Conservation (phyloP, 164 flowering plant genomes). For the Annona squamosa region DNA sequence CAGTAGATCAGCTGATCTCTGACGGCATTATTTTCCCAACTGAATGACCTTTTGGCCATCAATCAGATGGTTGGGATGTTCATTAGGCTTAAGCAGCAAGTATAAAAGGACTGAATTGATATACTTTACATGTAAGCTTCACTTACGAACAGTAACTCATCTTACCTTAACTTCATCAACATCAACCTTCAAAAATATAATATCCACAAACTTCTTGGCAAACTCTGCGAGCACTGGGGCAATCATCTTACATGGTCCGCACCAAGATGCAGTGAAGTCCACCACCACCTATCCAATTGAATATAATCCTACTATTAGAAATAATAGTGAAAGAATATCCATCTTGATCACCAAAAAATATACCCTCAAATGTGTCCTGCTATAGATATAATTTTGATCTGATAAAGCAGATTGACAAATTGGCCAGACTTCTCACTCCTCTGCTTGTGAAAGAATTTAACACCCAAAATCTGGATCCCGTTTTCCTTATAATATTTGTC, state of each 20-base stretch:
- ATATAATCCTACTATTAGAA: neutral
- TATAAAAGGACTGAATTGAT: too few relatives aligned
- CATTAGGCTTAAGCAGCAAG: too few relatives aligned
- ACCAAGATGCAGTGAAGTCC: constrained; percentile 90
- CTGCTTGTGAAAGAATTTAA: too few relatives aligned
- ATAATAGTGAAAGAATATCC: neutral
- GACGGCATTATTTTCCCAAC: too few relatives aligned
- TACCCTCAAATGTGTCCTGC: neutral
- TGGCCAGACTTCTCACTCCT: too few relatives aligned
- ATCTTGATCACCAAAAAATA: neutral
- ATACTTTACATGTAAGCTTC: too few relatives aligned
- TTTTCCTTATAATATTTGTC: too few relatives aligned
- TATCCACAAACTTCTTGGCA: constrained; percentile 48
- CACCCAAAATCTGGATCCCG: too few relatives aligned
- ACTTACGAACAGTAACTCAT: too few relatives aligned
- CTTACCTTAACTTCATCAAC: constrained; percentile 67
- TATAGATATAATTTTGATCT: neutral
- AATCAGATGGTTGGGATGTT: too few relatives aligned
- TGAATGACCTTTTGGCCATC: too few relatives aligned
- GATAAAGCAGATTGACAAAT: neutral
- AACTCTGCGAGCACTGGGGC: constrained; percentile 53
- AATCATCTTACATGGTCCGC: constrained; percentile 69
- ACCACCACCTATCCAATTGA: constrained; percentile 50
- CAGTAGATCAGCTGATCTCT: too few relatives aligned
- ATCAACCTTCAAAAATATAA: constrained; percentile 72